Base-by-base conservation (phyloP, 306 rosid genomes). In the Castanospermum australe region DNA sequence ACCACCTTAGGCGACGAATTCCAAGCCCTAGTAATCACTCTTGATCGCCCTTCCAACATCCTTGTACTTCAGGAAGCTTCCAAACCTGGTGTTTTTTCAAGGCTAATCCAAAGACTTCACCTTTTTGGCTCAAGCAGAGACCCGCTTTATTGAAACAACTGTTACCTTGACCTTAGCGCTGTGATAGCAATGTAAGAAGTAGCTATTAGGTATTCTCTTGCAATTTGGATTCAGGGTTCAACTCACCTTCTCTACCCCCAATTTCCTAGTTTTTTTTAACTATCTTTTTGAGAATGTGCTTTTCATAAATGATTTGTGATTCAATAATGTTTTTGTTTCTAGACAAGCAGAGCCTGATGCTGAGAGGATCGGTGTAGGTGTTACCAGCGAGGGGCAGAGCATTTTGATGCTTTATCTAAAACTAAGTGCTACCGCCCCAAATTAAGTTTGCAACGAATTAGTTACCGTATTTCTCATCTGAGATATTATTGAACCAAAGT, bases 341-440 rank as follows among this genome's bases (percentile, higher is more conserved):
- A 90, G 95, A 60, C 91, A 87, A 71, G 95, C 93, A 0, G 95
- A 88, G 84, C 36, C 80, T 1, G 95, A 88, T 7, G 90, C 81
- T 57, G 95, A 91, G 87, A 85, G 93, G 81, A 85, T 89, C 18
- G 95, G 95, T 2, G 91, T 91, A 2, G 93, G 93, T 63, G 95
- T 91, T 47, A 91, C 93, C 64, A 71, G 75, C 36, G 89, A 91
- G 80, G 93, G 91, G 4, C 95, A 91, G 83, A 85, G 77, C 80
- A 87, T 91, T 67, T 91, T 91, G 71, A 90, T 25, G 91, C 93
- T 41, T 80, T 91, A 79, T 91, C 91, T 59, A 88, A 91, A 81
- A 91, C 93, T 88, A 84, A 68, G 92, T 76, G 45, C 32, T 76
- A 32, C 24, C 4, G 13, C 15, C 21, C 8, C 39, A 30, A 28